Base-by-base conservation (phyloP, 352 stramenopile species). In the Globisporangium cederbergense region DNA sequence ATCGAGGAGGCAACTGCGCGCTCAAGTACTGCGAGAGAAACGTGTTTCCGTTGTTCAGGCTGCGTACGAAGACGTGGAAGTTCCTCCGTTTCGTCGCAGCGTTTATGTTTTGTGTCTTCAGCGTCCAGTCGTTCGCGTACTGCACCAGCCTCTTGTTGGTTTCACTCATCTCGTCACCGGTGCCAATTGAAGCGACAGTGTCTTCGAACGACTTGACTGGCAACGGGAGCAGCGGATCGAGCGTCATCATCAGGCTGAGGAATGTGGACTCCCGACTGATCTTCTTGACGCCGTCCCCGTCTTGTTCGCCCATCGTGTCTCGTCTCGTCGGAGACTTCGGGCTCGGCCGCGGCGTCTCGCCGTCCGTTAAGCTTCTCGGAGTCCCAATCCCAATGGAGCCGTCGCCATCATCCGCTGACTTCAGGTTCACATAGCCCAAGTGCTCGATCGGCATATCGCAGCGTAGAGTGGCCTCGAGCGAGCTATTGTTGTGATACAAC, bases 171-270 rank as follows among this genome's bases (percentile, higher is more conserved):
- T 73, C 22, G 56, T 67, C 34, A 25, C 46, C 13, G 28, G 49
- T 61, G 6, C 46, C 62, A n/a, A 64, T 9, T 20, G 66, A 51
- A 3, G 53, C 45, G 22, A 68, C 45, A 13, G 34, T 42, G 14
- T 76, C 52, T 42, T 66, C 67, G 25, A 68, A 73, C 10, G 53
- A 16, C 38, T 68, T 60, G 36, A 73, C 36, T 52, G 79, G 83
- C 53, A 78, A 65, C 10, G 83, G 77, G 51, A 97, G 77, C 34
- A 93, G 62, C 10, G 91, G 90, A 54, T 97, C 88, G 20, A 97
- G 70, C n/a, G 88, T 95, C 58, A 95, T 71, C 74, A 92, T 93
- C 18, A 97, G 62, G 58, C 88, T 87, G 10, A 98, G 66, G 62
- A 88, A 96, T 10, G 90, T 96, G 38, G 81, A 78, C 57, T 86